Evolutionary conservation across 257 asterid species (phyloP).

Genomic region (Solanum sparsipilum): DNA sequence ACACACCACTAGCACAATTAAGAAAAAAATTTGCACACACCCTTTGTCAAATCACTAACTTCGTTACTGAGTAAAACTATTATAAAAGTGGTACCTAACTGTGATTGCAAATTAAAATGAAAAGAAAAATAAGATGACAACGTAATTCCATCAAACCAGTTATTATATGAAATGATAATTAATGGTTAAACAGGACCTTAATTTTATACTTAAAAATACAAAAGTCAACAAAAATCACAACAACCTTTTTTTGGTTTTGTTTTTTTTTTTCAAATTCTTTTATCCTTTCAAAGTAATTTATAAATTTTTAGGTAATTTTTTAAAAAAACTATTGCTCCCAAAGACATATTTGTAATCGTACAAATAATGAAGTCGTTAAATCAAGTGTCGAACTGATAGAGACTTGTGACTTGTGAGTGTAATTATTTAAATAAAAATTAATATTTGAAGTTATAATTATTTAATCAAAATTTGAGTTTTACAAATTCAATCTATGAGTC

Average conservation of each 20-base stretch:
- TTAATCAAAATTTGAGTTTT: too few species aligned
- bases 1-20: not conserved
- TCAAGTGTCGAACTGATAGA: too few species aligned
- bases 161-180: not conserved
- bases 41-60: not conserved
- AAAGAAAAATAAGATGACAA: not conserved
- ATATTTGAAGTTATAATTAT: too few species aligned
- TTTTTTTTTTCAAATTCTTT: too few species aligned
- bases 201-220: too few species aligned
- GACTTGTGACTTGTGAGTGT: too few species aligned
- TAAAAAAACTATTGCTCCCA: not conserved
- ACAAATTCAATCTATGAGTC: too few species aligned
- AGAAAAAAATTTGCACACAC: not conserved
- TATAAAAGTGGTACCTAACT: not conserved
- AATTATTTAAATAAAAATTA: too few species aligned
- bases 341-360: not conserved
- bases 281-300: not conserved
- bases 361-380: too few species aligned
- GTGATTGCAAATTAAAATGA: not conserved
- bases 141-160: not conserved
- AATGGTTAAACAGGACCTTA: not conserved
- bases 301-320: too few species aligned
- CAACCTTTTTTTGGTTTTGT: too few species aligned
- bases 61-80: not conserved
- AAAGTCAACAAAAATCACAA: too few species aligned